Conservation (phyloP, 768 basidiomycete species). For the Sporobolomyces pararoseus region DNA sequence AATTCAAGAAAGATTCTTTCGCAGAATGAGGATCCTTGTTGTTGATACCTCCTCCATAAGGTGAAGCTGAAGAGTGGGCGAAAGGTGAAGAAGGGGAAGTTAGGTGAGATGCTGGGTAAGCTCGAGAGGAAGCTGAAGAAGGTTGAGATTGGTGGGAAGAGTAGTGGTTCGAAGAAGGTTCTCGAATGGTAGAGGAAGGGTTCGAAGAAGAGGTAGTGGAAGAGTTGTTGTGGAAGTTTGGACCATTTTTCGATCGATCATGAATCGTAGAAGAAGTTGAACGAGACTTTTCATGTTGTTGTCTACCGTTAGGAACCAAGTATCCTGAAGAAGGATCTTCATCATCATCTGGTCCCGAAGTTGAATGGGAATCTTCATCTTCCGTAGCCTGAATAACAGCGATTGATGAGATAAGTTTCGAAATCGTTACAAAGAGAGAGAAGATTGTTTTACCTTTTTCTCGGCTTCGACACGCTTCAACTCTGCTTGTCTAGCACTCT, state of each 20-base stretch:
- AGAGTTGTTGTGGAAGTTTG: not conserved
- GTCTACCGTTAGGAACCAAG: slow-evolving; percentile 55
- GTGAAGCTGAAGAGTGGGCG: slow-evolving; percentile 48
- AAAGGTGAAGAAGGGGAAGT: slow-evolving; percentile 33
- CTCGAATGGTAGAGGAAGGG: slow-evolving; percentile 1
- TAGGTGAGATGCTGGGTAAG: slow-evolving; percentile 48
- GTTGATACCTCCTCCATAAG: slow-evolving; percentile 7
- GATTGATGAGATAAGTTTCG: too few species aligned
- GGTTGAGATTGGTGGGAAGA: not conserved
- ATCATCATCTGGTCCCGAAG: slow-evolving; percentile 57
- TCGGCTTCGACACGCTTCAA: slow-evolving; percentile 16
- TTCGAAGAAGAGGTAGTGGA: slow-evolving; percentile 48
- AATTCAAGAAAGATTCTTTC: slow-evolving; percentile 89
- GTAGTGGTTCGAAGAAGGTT: slow-evolving; percentile 7
- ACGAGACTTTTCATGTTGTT: slow-evolving; percentile 53
- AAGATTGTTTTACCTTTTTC: slow-evolving; percentile 3
- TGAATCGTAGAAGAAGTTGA: slow-evolving; percentile 73
- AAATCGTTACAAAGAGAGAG: not conserved
- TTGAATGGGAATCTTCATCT: slow-evolving; percentile 50
- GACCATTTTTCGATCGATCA: slow-evolving; percentile 55
- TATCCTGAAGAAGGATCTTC: slow-evolving; percentile 57
- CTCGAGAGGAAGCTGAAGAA: slow-evolving; percentile 39
- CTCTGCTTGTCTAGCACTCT: slow-evolving; percentile 19
- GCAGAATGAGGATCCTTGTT: slow-evolving; percentile 52
- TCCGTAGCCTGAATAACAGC: not conserved